phyloP scores from a whole-genome alignment of 1,284 basidiomycete species.

The Apiotrichum akiyoshidainum region DNA sequence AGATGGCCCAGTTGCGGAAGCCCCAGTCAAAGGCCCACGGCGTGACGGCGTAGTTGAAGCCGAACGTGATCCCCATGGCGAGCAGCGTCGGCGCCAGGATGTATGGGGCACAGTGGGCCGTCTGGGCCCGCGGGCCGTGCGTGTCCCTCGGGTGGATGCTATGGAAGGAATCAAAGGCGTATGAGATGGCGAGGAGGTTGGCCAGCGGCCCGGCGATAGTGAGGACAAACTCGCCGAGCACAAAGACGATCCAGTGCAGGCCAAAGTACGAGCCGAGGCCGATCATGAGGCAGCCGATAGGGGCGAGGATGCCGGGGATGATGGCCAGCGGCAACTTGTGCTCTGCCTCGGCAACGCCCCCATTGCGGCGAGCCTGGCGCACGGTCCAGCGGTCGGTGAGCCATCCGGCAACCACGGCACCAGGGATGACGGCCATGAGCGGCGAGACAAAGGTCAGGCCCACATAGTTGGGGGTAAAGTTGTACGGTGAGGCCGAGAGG shows the following conservation, averaged over 20 bases:
- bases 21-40: constrained; percentile 22
- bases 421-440: constrained; percentile 25
- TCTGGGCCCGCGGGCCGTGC: constrained; percentile 17
- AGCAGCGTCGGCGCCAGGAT: constrained; percentile 18
- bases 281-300: constrained; percentile 27
- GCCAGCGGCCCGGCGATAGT: constrained; percentile 25
- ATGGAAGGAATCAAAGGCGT: constrained; percentile 23
- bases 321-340: constrained; percentile 22
- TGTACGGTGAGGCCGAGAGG: constrained; percentile 24
- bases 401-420: constrained; percentile 16
- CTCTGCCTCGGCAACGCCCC: constrained; percentile 26
- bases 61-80: constrained; percentile 16
- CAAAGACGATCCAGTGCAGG: constrained; percentile 30
- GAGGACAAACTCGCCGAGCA: constrained; percentile 24
- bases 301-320: constrained; percentile 16
- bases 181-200: constrained; percentile 21
- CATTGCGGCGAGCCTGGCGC: constrained; percentile 11
- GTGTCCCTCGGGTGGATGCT: constrained; percentile 5
- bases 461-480: constrained; percentile 22
- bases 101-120: constrained; percentile 9
- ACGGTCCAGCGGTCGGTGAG: constrained; percentile 16
- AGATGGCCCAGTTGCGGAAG: constrained; percentile 20
- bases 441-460: constrained; percentile 28
- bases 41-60: constrained; percentile 19
- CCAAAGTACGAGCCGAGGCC: constrained; percentile 24